These are phyloP conservation scores for Aspergillus sergii DNA, from an alignment of 2,329 filamentous ascomycete genomes.

Conservation along the genomic window DNA sequence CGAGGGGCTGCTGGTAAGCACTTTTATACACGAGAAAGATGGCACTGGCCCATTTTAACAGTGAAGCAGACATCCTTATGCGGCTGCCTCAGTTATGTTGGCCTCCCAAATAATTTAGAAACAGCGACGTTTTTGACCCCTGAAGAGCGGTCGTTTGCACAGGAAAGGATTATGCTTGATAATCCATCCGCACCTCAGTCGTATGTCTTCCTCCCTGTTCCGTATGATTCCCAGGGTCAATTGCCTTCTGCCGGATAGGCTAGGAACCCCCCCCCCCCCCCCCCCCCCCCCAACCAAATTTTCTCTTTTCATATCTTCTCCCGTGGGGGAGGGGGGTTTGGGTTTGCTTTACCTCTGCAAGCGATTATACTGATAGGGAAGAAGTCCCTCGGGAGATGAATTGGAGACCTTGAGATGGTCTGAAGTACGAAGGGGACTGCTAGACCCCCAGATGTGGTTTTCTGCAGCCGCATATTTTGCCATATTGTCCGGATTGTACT, in stretches of 20 bases:
- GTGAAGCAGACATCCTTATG: constrained; percentile 54
- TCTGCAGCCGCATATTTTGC: constrained; percentile 64
- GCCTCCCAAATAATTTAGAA: constrained; percentile 60
- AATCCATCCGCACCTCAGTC: constrained; percentile 28
- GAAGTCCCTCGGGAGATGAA: constrained; percentile 25
- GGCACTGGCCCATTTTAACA: not conserved
- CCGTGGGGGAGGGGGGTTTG: no score
- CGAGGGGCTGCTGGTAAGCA: constrained; percentile 51
- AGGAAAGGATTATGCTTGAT: constrained; percentile 48
- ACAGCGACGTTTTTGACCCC: constrained; percentile 57
- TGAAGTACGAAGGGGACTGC: constrained; percentile 63
- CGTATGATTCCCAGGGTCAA: not conserved
- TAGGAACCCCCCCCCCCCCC: not conserved
- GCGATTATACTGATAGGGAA: not conserved
- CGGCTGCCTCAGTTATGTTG: constrained; percentile 54
- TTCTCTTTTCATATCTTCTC: no score
- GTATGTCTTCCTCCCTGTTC: constrained; percentile 21
- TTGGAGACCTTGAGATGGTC: constrained; percentile 60
- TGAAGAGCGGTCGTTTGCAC: constrained; percentile 56
- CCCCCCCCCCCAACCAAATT: no score
- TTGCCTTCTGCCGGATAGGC: not conserved
- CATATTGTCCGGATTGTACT: constrained; percentile 61
- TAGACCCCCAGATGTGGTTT: constrained; percentile 65
- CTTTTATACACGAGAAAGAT: not conserved
- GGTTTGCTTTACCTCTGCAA: not conserved